Conservation (phyloP, 2,329 filamentous ascomycete genomes). For the Pyrenophora graminea region DNA sequence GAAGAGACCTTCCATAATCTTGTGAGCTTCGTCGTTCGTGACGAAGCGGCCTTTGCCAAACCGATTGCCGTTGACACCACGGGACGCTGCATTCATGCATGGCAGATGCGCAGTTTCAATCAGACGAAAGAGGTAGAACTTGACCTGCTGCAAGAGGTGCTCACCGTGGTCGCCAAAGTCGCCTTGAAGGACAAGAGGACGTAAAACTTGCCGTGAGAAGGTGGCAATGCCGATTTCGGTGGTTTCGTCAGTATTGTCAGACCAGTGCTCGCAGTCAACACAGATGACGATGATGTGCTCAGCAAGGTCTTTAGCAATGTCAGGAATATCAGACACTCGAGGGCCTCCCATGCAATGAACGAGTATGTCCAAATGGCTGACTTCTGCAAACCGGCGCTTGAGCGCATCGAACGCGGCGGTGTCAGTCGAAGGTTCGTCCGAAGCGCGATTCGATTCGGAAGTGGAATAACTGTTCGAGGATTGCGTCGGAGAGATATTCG, state of each 20-base stretch:
- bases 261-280: conserved; percentile 32
- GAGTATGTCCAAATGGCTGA: conserved; percentile 10
- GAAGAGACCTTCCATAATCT: conserved; percentile 19
- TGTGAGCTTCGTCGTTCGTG: conserved; percentile 12
- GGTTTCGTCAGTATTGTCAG: conserved; percentile 22
- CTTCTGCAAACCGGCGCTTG: not conserved
- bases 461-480: too few species aligned
- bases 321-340: not conserved
- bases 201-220: conserved; percentile 11
- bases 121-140: conserved; percentile 29
- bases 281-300: conserved; percentile 22
- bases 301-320: conserved; percentile 11
- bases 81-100: conserved; percentile 1
- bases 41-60: conserved; percentile 30
- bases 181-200: not conserved
- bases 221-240: conserved; percentile 30
- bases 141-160: conserved; percentile 22
- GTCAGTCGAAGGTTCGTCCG: too few species aligned
- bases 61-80: conserved; percentile 24
- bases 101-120: conserved; percentile 26
- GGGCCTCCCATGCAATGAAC: conserved; percentile 9
- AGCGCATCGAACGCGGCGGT: not conserved
- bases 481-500: too few species aligned
- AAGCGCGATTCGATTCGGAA: too few species aligned
- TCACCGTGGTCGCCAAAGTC: conserved; percentile 20